Percentiles rank a stretch among this genome's conserved stretches.
Conservation (phyloP, 257 asterid genomes). For the Solanum gracilifrons region DNA sequence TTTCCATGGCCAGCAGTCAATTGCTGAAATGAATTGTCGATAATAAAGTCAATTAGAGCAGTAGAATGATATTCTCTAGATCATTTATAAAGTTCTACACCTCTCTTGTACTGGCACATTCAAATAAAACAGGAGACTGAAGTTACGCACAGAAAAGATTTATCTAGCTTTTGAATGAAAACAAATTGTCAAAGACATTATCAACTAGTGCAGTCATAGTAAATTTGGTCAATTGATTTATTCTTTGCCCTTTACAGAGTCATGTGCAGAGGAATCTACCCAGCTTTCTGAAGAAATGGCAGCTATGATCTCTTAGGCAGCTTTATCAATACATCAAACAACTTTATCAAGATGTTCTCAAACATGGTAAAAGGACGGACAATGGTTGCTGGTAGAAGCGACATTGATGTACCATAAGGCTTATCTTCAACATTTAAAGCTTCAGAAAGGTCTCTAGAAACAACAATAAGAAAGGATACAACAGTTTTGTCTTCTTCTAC, state of each 20-base stretch:
- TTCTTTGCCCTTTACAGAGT: background rate
- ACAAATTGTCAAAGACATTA: background rate
- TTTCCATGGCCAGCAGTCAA: constrained; percentile 27
- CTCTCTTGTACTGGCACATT: background rate
- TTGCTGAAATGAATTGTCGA: constrained; percentile 26
- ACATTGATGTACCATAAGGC: background rate
- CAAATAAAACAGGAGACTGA: background rate
- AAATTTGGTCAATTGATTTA: background rate
- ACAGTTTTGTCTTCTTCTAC: background rate
- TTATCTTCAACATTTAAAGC: background rate
- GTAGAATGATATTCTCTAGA: background rate
- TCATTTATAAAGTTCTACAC: background rate
- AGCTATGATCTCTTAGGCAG: background rate
- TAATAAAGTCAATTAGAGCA: background rate
- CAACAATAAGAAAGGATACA: background rate
- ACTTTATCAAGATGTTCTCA: background rate
- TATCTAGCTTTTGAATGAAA: background rate
- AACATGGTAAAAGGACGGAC: background rate
- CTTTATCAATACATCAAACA: background rate
- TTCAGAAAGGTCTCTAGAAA: background rate
- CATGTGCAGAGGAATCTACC: background rate
- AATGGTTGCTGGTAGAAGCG: background rate
- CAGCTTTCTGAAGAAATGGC: background rate
- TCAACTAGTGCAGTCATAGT: background rate
- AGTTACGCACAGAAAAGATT: background rate